A percentile compares a stretch with the other conserved stretches of the same genome.
Evolutionary conservation across 352 stramenopile species (phyloP).

Genomic region (Globisporangium perplexum): DNA sequence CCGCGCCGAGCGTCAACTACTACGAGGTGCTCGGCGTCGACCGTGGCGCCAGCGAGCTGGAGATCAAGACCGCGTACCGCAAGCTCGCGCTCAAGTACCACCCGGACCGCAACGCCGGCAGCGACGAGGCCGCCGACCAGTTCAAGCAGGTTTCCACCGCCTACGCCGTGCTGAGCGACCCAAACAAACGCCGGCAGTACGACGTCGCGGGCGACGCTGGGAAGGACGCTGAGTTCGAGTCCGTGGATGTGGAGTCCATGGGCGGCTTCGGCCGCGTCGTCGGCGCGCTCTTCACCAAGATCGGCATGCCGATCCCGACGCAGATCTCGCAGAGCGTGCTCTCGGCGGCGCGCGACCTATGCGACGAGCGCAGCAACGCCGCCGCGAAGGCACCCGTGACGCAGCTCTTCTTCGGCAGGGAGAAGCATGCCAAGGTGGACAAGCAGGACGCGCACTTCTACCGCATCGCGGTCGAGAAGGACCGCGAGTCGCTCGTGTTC

Average conservation of each 20-base stretch:
- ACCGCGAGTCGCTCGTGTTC: conserved; percentile 72
- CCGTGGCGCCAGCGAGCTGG: conserved; percentile 79
- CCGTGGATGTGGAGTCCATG: conserved; percentile 81
- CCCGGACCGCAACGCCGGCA: conserved; percentile 83
- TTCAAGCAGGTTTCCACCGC: conserved; percentile 84
- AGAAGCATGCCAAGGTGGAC: conserved; percentile 71
- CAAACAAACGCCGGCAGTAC: conserved; percentile 85
- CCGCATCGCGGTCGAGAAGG: conserved; percentile 64
- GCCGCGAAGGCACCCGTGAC: conserved; percentile 49
- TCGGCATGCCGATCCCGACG: conserved; percentile 84
- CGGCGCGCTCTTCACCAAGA: conserved; percentile 85
- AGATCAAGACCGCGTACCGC: conserved; percentile 88
- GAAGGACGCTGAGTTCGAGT: conserved; percentile 78
- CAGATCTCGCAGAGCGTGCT: conserved; percentile 85
- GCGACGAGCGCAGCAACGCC: conserved; percentile 67
- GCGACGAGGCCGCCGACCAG: conserved; percentile 66
- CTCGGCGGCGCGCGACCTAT: conserved; percentile 68
- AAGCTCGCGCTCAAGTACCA: conserved; percentile 90
- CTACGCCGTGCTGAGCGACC: conserved; percentile 84
- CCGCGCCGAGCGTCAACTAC: conserved; percentile 62
- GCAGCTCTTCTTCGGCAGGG: conserved; percentile 63
- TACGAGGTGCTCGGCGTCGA: conserved; percentile 89
- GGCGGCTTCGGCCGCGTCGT: conserved; percentile 77
- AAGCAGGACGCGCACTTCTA: conserved; percentile 89
- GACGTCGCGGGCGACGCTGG: conserved; percentile 67